phyloP scores from a whole-genome alignment of 2,329 filamentous ascomycete genomes.

The Fusarium sarcochroum region DNA sequence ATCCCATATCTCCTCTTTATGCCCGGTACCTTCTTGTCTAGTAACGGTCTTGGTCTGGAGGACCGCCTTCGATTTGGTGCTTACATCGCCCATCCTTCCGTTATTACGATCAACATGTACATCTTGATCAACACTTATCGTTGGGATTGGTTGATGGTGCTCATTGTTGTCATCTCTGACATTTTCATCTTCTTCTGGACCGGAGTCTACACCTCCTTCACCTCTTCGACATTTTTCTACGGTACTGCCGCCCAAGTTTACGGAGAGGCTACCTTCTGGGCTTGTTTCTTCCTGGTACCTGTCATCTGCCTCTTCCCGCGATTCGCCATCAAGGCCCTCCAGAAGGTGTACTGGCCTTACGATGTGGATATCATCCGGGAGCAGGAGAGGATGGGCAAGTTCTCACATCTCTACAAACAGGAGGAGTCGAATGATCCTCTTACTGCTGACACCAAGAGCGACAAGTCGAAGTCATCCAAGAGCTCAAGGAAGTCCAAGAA shows the following conservation, averaged over 20 bases:
- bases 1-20: constrained; percentile 87
- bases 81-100: constrained; percentile 86
- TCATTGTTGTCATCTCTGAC: constrained; percentile 86
- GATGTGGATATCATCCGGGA: constrained; percentile 97
- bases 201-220: constrained; percentile 78
- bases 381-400: constrained; percentile 86
- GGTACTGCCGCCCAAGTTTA: constrained; percentile 84
- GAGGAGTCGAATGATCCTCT: constrained; percentile 53
- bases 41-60: constrained; percentile 80
- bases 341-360: constrained; percentile 94
- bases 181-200: constrained; percentile 97
- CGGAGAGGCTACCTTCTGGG: constrained; percentile 87
- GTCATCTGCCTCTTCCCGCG: constrained; percentile 88
- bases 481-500: constrained; percentile 59
- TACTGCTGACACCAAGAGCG: constrained; percentile 57
- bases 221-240: constrained; percentile 74
- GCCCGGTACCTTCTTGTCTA: constrained; percentile 76
- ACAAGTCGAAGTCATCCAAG: constrained; percentile 70
- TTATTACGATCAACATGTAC: constrained; percentile 93
- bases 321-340: constrained; percentile 86
- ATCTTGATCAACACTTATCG: constrained; percentile 96
- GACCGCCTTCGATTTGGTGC: constrained; percentile 89
- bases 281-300: constrained; percentile 81
- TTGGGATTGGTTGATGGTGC: constrained; percentile 96
- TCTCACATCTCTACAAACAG: constrained; percentile 73